Evolutionary conservation across 768 basidiomycete genomes (phyloP).

Genomic region (Kwoniella heveanensis): DNA sequence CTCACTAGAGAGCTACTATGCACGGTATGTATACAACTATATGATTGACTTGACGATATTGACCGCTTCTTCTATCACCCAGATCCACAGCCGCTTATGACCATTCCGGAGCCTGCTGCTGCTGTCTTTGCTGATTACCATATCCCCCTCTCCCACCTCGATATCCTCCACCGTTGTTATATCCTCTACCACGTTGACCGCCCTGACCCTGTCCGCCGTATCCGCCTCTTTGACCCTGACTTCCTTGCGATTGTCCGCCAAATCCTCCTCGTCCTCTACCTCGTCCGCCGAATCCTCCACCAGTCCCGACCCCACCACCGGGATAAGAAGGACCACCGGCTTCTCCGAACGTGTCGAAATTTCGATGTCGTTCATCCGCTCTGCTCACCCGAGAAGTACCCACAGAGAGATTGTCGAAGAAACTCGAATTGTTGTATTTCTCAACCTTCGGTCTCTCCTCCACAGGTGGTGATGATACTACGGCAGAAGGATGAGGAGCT

Average conservation of each 20-base stretch:
- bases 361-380: constrained; percentile 45
- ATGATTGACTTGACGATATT: constrained; percentile 1
- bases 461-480: constrained; percentile 15
- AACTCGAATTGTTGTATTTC: constrained; percentile 43
- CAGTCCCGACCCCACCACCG: not conserved
- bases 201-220: constrained; percentile 8
- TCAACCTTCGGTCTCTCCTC: constrained; percentile 5
- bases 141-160: constrained; percentile 17
- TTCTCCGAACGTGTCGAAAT: constrained; percentile 51
- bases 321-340: constrained; percentile 28
- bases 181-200: constrained; percentile 1
- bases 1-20: not conserved
- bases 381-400: constrained; percentile 30
- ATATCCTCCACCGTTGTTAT: constrained; percentile 9
- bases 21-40: not conserved
- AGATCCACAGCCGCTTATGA: not conserved
- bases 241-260: constrained; percentile 13
- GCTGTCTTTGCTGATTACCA: not conserved
- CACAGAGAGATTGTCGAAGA: constrained; percentile 42
- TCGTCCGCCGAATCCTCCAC: constrained; percentile 18
- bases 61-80: not conserved
- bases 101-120: constrained; percentile 6
- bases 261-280: constrained; percentile 23
- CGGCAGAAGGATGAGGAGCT: constrained; percentile 34
- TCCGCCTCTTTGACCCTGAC: constrained; percentile 31